phyloP scores from a whole-genome alignment of 441 rosid genomes.

The Arabidopsis lyrata region DNA sequence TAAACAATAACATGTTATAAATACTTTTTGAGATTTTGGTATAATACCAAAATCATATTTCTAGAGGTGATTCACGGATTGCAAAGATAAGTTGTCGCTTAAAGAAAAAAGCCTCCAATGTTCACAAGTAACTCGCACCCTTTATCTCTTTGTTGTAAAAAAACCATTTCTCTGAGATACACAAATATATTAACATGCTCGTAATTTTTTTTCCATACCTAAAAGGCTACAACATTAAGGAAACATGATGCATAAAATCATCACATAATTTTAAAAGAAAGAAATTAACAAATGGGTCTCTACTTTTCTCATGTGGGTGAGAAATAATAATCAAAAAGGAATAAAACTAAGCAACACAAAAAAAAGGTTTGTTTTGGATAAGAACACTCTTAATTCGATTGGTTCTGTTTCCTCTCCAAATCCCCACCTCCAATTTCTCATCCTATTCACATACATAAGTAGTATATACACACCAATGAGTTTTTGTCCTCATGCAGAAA shows the following conservation, averaged over 20 bases:
- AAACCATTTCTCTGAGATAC: background rate
- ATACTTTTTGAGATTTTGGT: too few species aligned
- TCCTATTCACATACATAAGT: conserved; percentile 33
- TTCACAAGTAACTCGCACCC: background rate
- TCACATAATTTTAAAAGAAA: background rate
- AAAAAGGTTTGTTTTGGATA: conserved; percentile 23
- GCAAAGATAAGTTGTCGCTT: background rate
- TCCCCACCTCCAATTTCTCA: conserved; percentile 54
- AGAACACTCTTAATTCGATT: conserved; percentile 23
- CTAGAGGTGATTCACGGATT: background rate
- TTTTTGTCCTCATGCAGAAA: conserved; percentile 11
- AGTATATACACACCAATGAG: background rate
- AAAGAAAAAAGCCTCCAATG: too few species aligned
- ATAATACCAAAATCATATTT: too few species aligned
- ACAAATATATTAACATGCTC: background rate
- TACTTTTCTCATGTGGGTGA: conserved; percentile 10
- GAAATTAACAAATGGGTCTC: background rate
- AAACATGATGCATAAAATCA: background rate
- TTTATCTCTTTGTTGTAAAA: background rate
- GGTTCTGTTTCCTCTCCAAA: conserved; percentile 41
- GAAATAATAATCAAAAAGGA: background rate
- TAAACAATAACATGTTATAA: too few species aligned
- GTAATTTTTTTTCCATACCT: background rate
- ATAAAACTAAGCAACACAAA: conserved; percentile 1
- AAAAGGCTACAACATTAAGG: background rate